phyloP scores from a whole-genome alignment of 768 basidiomycete genomes.

The Rhizopogon vulgaris region DNA sequence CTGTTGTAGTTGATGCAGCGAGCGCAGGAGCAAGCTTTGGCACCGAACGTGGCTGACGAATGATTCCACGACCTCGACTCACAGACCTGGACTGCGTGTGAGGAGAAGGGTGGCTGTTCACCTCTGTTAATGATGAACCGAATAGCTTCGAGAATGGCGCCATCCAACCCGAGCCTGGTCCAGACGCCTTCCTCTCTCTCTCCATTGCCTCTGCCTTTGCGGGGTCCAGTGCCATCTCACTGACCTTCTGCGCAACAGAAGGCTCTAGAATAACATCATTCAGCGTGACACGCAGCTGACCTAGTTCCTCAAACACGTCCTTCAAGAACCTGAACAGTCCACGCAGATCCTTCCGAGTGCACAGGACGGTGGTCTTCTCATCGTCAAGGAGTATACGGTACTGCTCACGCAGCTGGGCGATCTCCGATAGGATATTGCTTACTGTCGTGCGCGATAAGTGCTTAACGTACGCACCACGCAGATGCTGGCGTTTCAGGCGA shows the following conservation, averaged over 20 bases:
- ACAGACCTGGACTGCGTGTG: constrained; percentile 22
- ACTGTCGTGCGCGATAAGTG: constrained; percentile 84
- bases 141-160: constrained; percentile 83
- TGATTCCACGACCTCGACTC: constrained; percentile 18
- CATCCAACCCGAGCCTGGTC: constrained; percentile 62
- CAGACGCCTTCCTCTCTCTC: constrained; percentile 24
- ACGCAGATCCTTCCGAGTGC: constrained; percentile 77
- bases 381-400: constrained; percentile 74
- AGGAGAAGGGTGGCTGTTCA: constrained; percentile 6
- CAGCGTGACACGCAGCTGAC: constrained; percentile 71
- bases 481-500: constrained; percentile 84
- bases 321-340: constrained; percentile 77
- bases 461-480: constrained; percentile 78
- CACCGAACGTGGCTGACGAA: constrained; percentile 40
- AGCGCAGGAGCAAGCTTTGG: constrained; percentile 83
- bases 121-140: constrained; percentile 30
- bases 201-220: constrained; percentile 40
- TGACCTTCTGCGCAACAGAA: constrained; percentile 59
- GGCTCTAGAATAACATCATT: constrained; percentile 93
- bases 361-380: constrained; percentile 54
- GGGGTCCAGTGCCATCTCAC: constrained; percentile 64
- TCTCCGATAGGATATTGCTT: constrained; percentile 65
- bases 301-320: constrained; percentile 79
- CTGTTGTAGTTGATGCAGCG: constrained; percentile 83
- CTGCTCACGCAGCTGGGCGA: constrained; percentile 58